Base-by-base conservation (phyloP, 2,329 filamentous ascomycete genomes). In the Didymella arachidicola region DNA sequence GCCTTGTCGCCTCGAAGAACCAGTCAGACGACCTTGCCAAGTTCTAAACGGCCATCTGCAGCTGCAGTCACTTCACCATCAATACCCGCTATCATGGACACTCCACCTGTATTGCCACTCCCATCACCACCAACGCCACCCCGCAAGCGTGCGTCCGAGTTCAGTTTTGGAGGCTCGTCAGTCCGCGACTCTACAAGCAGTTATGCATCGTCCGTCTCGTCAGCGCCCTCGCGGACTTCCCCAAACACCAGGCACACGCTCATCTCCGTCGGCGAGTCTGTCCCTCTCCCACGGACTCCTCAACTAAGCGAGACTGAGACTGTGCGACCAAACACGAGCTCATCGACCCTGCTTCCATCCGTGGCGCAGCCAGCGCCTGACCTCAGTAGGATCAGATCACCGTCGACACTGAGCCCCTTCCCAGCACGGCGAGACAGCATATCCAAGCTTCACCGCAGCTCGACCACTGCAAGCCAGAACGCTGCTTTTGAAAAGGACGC, bases 191-290 rank as follows among this genome's bases (percentile, higher is more conserved):
- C 69, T 1, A 62, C 58, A 91, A 90, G 26, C 88, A 87, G 77
- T 94, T 93, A 72, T 95, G 94, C 77, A 94, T 92, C 78, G 90
- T 95, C 51, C 95, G 86, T 75, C 95, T 92, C 58, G 6, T 59
- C 63, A 43, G 58, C 45, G 11, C 46, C 50, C 2, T 45, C 53
- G 5, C 60, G 55, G 38, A 57, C 62, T 5, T 69, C 66, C 1
- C 45, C 56, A 1, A 56, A 51, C 2, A 58, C 56, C 22, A 53
- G 59, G 36, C 49, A 68, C 14, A 45, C 54, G 7, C 60, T 61
- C 8, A 51, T 57, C 25, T 60, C 68, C 19, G 59, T 58, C 5
- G 66, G 62, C 22, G 62, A 58, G 27, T 60, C 55, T 2, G 11
- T 60, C 3, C 52, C 53, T 14, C 59, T 71, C 0, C 45, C 62